Evolutionary conservation across 257 asterid species (phyloP), one percentile per base, ranked within the genome.

Genomic region (Echium plantagineum): DNA sequence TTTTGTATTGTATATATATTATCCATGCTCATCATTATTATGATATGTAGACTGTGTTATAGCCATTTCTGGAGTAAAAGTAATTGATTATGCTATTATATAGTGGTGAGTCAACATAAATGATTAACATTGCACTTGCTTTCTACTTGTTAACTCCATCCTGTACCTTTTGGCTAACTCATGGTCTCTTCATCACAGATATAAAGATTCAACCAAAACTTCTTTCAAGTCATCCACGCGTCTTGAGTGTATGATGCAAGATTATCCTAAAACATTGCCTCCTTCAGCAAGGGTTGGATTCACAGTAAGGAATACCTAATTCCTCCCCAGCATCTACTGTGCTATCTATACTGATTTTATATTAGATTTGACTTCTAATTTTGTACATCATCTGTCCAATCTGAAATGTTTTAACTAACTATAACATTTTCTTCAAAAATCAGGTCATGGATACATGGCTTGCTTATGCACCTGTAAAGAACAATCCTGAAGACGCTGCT

Each of bases 241-340:
- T 53, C 97, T 93, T 68, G 99, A 93, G 77, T 93, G 99, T 71
- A 93, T 93, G 98, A 93, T 93, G 98, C 98, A 93, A 81, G 98
- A 93, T 78, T 93, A 93, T 72, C 97, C 98, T 42, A 93, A 89
- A 75, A 93, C 96, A 15, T 71, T 93, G 66, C 87, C 96, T 64
- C 94, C 97, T 66, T 73, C 95, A 58, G 97, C 98, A 61, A 83
- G 82, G 75, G 98, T 93, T 78, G 98, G 98, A 69, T 93, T 93
- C 72, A 93, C 98, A 6, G 98, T 89, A 83, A 81, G 95, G 73
- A 53, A 42, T 10, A 42, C 49, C 12, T 13, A 2, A 42, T 42
- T 10, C 5, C 46, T 35, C 12, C 13, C 13, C 49, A 12, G 49
- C 12, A 42, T 42, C 48, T 38, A 42, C 3, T 3, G 49, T 42